Evolutionary conservation across 768 basidiomycete species (phyloP).

Genomic region (Clathrus columnatus): DNA sequence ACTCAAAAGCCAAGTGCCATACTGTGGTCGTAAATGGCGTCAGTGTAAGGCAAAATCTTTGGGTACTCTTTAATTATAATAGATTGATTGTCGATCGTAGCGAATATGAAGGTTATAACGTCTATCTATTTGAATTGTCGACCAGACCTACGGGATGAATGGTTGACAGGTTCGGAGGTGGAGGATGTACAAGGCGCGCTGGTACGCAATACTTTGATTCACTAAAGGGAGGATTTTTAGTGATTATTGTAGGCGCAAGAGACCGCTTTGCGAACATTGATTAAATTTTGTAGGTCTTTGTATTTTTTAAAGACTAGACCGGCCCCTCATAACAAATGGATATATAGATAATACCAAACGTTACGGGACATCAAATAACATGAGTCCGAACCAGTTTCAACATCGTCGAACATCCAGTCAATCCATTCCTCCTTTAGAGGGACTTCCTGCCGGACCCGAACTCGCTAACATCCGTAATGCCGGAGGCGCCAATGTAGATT

Average conservation of each 20-base stretch:
- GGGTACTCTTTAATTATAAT: background rate
- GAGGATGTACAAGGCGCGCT: constrained; percentile 90
- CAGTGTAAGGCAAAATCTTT: constrained; percentile 54
- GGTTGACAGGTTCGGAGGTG: constrained; percentile 88
- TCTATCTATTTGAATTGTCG: constrained; percentile 96
- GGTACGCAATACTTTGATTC: constrained; percentile 32
- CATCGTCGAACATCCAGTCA: constrained; percentile 80
- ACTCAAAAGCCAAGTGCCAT: constrained; percentile 98
- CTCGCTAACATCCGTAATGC: constrained; percentile 55
- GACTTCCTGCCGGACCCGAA: constrained; percentile 65
- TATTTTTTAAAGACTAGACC: constrained; percentile 3
- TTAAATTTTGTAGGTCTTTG: constrained; percentile 78
- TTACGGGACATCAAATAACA: constrained; percentile 45
- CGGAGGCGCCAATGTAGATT: constrained; percentile 74
- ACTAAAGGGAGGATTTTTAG: background rate
- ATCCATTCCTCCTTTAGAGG: constrained; percentile 66
- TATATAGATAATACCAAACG: constrained; percentile 78
- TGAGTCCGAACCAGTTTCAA: constrained; percentile 1
- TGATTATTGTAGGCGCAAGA: constrained; percentile 68
- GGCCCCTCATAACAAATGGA: constrained; percentile 14
- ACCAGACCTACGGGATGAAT: constrained; percentile 94
- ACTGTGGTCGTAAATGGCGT: constrained; percentile 95
- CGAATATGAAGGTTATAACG: constrained; percentile 99
- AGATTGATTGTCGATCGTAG: constrained; percentile 30
- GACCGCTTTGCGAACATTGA: constrained; percentile 84